Evolutionary conservation across 805 yeast genomes (phyloP).

Genomic region (Metschnikowia sp.): DNA sequence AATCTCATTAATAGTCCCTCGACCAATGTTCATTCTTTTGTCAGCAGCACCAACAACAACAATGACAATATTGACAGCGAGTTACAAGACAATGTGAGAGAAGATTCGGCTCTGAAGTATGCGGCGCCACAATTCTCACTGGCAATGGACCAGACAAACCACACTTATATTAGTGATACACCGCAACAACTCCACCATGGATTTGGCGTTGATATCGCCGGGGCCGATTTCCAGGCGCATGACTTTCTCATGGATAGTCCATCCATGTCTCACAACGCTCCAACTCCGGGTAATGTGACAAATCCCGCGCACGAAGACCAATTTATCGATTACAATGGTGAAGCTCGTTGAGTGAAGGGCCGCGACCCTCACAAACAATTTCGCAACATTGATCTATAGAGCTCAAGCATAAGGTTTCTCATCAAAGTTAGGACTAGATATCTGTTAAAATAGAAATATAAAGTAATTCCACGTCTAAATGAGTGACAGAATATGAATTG

Average conservation of each 20-base stretch:
- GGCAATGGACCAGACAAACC: neutral
- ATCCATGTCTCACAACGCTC: slow-evolving; percentile 10
- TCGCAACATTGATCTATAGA: neutral
- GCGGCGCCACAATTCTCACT: slow-evolving; percentile 2
- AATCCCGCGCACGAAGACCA: slow-evolving; percentile 19
- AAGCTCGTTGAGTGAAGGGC: slow-evolving; percentile 2
- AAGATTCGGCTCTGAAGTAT: slow-evolving; percentile 1
- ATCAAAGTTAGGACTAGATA: no score
- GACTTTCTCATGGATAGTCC: slow-evolving; percentile 15
- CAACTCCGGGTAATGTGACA: slow-evolving; percentile 12
- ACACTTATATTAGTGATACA: slow-evolving; percentile 4
- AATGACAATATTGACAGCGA: neutral
- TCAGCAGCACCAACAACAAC: neutral
- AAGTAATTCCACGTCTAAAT: no score
- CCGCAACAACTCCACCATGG: slow-evolving; percentile 9
- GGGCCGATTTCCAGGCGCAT: slow-evolving; percentile 10
- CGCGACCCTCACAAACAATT: neutral
- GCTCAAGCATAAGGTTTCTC: no score
- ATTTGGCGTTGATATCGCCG: slow-evolving; percentile 7
- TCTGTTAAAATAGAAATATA: neutral
- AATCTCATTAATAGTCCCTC: slow-evolving; percentile 15
- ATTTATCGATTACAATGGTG: slow-evolving; percentile 25
- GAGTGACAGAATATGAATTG: no score
- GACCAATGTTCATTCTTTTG: slow-evolving; percentile 15
- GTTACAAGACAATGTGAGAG: neutral